phyloP scores from a whole-genome alignment of 2,329 filamentous ascomycete genomes.

The Nothomitra cinnamomea region DNA sequence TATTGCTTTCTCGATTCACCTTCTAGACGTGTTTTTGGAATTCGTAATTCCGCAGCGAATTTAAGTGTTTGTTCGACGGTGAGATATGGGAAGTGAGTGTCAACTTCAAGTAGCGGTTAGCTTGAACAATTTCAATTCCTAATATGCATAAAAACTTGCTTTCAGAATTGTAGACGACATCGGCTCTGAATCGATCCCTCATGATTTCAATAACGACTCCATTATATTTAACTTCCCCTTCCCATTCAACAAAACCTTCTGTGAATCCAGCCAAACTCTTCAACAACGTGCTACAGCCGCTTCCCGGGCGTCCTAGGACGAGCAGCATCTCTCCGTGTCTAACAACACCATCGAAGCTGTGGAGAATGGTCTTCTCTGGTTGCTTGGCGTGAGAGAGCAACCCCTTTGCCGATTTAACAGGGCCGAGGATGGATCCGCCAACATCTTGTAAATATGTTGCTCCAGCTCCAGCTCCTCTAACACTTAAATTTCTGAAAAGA shows the following conservation, averaged over 20 bases:
- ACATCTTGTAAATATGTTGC: neutral
- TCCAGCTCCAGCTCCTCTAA: neutral
- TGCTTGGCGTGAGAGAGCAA: neutral
- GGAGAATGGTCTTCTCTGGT: constrained; percentile 3
- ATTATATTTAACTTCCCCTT: constrained; percentile 35
- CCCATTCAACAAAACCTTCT: constrained; percentile 38
- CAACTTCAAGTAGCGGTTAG: constrained; percentile 17
- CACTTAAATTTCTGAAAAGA: neutral
- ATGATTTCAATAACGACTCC: constrained; percentile 31
- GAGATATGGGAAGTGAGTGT: constrained; percentile 64
- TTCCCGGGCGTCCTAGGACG: constrained; percentile 49
- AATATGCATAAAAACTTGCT: constrained; percentile 22
- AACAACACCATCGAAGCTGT: constrained; percentile 40
- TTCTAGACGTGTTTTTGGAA: constrained; percentile 42
- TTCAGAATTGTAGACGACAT: constrained; percentile 33
- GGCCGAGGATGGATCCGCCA: neutral
- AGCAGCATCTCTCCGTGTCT: constrained; percentile 58
- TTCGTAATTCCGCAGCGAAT: constrained; percentile 72
- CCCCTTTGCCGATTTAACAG: neutral
- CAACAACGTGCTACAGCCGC: constrained; percentile 54
- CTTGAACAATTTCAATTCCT: neutral
- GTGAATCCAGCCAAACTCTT: constrained; percentile 51
- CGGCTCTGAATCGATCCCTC: constrained; percentile 57
- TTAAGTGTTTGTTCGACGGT: constrained; percentile 64
- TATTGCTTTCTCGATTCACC: constrained; percentile 55